Evolutionary conservation across 495 filamentous ascomycete species (phyloP).

Genomic region (Neurospora sp.): DNA sequence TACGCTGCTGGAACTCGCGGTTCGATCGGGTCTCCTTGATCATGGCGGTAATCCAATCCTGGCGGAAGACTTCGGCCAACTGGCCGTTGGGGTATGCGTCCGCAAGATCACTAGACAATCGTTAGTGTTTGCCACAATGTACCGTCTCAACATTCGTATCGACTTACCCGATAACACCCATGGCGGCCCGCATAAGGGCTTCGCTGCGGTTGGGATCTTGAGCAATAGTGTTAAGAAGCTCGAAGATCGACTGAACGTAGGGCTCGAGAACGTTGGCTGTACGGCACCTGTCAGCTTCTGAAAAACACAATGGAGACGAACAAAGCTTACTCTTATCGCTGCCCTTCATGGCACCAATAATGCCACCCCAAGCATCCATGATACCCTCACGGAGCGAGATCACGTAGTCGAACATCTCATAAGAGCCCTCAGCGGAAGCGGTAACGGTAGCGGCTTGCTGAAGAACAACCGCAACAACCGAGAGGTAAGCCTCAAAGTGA

Average conservation of each 20-base stretch:
- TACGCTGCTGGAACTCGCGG: slow-evolving; percentile 70
- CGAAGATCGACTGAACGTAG: slow-evolving; percentile 80
- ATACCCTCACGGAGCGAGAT: slow-evolving; percentile 91
- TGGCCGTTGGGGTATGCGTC: slow-evolving; percentile 90
- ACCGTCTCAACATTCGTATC: not conserved
- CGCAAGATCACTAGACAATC: slow-evolving; percentile 64
- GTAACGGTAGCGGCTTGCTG: slow-evolving; percentile 83
- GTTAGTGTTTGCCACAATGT: not conserved
- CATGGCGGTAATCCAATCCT: slow-evolving; percentile 79
- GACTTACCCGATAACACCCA: slow-evolving; percentile 91
- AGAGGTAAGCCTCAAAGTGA: slow-evolving; percentile 84
- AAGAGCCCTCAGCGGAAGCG: slow-evolving; percentile 55
- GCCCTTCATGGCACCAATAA: slow-evolving; percentile 82
- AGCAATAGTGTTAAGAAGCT: slow-evolving; percentile 71
- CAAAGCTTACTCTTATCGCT: slow-evolving; percentile 56
- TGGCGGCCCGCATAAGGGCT: slow-evolving; percentile 77
- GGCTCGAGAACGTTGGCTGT: slow-evolving; percentile 59
- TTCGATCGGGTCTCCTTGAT: slow-evolving; percentile 81
- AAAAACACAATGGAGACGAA: not conserved
- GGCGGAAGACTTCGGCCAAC: slow-evolving; percentile 68
- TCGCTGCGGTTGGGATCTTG: slow-evolving; percentile 81
- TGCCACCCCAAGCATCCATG: slow-evolving; percentile 98
- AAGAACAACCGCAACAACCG: slow-evolving; percentile 83
- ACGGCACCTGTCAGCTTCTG: not conserved
- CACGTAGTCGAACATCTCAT: slow-evolving; percentile 93